phyloP scores from a whole-genome alignment of 345 rosid species.

The Hibiscus tridactylites region DNA sequence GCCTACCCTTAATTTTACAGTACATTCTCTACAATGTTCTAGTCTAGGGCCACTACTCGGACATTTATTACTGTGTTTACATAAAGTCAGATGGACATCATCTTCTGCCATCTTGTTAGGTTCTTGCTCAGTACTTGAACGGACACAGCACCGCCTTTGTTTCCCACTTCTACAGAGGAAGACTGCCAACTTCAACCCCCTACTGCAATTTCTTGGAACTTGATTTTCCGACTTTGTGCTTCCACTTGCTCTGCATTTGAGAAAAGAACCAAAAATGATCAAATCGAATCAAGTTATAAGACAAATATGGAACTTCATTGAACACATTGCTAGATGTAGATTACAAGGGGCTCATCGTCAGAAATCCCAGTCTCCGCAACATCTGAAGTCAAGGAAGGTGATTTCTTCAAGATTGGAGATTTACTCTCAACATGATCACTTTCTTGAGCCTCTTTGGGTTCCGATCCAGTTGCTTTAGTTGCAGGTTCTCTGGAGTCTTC shows the following conservation, averaged over 20 bases:
- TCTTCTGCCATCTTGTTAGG: slow-evolving; percentile 14
- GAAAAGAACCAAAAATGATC: neutral
- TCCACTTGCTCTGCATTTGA: slow-evolving; percentile 72
- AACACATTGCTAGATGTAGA: slow-evolving; percentile 12
- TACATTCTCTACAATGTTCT: slow-evolving; percentile 14
- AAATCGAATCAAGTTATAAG: slow-evolving; percentile 7
- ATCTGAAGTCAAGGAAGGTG: slow-evolving; percentile 13
- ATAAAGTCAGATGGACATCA: slow-evolving; percentile 18
- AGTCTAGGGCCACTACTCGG: neutral
- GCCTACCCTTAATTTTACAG: slow-evolving; percentile 25
- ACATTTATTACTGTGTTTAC: slow-evolving; percentile 28
- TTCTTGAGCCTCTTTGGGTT: slow-evolving; percentile 36
- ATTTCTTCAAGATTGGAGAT: slow-evolving; percentile 16
- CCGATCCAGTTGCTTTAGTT: slow-evolving; percentile 28
- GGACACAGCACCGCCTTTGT: slow-evolving; percentile 5
- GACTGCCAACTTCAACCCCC: slow-evolving; percentile 2
- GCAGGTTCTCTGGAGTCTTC: slow-evolving; percentile 33
- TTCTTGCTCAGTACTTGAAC: slow-evolving; percentile 2
- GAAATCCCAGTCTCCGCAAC: slow-evolving; percentile 47
- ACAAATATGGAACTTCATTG: neutral
- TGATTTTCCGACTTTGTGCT: slow-evolving; percentile 43
- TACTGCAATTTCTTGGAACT: slow-evolving; percentile 34
- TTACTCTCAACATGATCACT: slow-evolving; percentile 14
- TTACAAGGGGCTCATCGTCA: slow-evolving; percentile 94
- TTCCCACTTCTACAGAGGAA: slow-evolving; percentile 3